A percentile compares a stretch with the other conserved stretches of the same genome.
phyloP scores from a whole-genome alignment of 192 early-diverging fungal genomes.

The Backusella westeae region DNA sequence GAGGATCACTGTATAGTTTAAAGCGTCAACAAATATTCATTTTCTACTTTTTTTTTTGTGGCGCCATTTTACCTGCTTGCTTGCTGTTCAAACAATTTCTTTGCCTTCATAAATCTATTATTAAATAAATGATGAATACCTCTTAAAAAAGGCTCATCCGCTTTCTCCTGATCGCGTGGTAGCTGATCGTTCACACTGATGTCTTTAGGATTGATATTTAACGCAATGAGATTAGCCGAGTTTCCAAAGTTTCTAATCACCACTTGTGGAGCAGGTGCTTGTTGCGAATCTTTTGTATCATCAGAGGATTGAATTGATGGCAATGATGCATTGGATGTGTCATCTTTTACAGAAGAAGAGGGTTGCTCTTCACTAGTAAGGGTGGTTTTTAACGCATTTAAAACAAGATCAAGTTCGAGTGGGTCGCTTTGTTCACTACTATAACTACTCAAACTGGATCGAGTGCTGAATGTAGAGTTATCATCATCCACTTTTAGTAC shows the following conservation, averaged over 20 bases:
- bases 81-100: conserved; percentile 19
- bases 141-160: conserved; percentile 22
- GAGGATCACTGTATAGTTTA: conserved; percentile 36
- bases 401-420: conserved; percentile 7
- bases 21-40: not conserved
- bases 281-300: not conserved
- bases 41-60: not conserved
- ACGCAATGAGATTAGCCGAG: conserved; percentile 9
- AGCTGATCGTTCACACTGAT: conserved; percentile 18
- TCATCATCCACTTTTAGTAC: not conserved
- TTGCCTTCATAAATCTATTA: conserved; percentile 34
- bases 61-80: conserved; percentile 8
- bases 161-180: conserved; percentile 29
- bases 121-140: conserved; percentile 33
- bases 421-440: not conserved
- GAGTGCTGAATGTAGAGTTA: not conserved
- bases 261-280: not conserved
- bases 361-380: not conserved
- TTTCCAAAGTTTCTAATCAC: not conserved
- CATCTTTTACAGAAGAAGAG: not conserved
- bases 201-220: conserved; percentile 9
- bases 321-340: not conserved
- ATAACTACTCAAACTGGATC: conserved; percentile 8
- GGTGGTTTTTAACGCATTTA: not conserved
- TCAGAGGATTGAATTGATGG: not conserved